Evolutionary conservation across 352 stramenopile genomes (phyloP), one percentile per base, ranked within the genome.

Genomic region (Aphanomyces astaci): DNA sequence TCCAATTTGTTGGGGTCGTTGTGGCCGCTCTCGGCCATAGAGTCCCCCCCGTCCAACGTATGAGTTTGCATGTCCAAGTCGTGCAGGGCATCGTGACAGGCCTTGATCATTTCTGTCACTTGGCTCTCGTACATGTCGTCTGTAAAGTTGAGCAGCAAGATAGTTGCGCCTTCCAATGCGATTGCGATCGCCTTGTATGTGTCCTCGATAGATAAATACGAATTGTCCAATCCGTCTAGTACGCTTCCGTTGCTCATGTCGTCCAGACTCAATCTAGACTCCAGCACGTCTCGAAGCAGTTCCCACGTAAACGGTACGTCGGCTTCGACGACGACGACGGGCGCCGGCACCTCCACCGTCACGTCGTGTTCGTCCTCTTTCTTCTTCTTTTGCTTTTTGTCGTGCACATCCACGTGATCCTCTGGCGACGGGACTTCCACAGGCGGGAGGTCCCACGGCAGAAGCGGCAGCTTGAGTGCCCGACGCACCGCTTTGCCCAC

Each of bases 151-250:
- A 93, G 63, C 39, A 86, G 68, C 15, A 93, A 66, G 3, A 93
- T 64, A 2, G 84, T 80, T n/a, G 77, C 73, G 9, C 66, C 69
- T 4, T 54, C 25, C 36, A 92, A 72, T 0, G 76, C 70, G 22
- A 73, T 77, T 0, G 68, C 71, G 54, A 81, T 88, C 13, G 74
- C 75, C 32, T 64, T 56, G 9, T 89, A 19, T 2, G 73, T 77
- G 48, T 73, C 71, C 25, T 83, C 73, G 5, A 83, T 51, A 17
- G 63, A 56, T 4, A 87, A 46, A 43, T 87, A 87, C 1, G 73
- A 66, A 31, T 82, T 94, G 15, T 87, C 73, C 48, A 91, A 84
- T 0, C 81, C 78, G 64, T 96, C 89, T 39, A 96, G 60, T 0
- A 96, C 78, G 19, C 78, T 73, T 22, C 89, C 89, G 19, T 63